Percentiles rank a stretch among this genome's conserved stretches.
Evolutionary conservation across 176 grass and related monocot genomes (phyloP).

Genomic region (Melocanna baccifera): DNA sequence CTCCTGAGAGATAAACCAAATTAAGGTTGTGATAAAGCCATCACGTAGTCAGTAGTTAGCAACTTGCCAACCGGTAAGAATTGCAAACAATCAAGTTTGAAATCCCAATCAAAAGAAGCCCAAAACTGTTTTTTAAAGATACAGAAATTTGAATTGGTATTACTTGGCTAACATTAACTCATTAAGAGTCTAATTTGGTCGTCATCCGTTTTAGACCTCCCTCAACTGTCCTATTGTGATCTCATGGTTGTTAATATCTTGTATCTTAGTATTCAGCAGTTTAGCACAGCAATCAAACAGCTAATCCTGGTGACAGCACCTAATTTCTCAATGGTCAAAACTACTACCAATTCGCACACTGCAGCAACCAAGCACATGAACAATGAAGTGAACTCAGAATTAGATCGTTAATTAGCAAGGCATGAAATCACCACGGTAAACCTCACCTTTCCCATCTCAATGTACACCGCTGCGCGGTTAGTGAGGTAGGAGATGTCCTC

Average conservation of each 20-base stretch:
- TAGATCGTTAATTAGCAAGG: not conserved
- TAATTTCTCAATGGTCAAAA: not conserved
- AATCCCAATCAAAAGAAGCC: not conserved
- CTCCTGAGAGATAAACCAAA: not conserved
- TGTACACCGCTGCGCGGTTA: constrained; percentile 87
- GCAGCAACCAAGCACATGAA: not conserved
- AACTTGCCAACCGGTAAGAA: not conserved
- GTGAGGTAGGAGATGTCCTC: constrained; percentile 88
- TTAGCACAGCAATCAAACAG: not conserved
- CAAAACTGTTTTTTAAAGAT: not conserved
- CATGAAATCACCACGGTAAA: constrained; percentile 18
- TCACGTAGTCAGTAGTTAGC: not conserved
- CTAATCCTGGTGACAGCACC: not conserved
- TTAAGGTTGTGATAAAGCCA: not conserved
- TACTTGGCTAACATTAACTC: not conserved
- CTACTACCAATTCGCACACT: not conserved
- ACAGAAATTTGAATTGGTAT: not conserved
- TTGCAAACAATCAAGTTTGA: not conserved
- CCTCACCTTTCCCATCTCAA: constrained; percentile 92
- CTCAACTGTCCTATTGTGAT: not conserved
- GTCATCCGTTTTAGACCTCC: not conserved
- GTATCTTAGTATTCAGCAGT: not conserved
- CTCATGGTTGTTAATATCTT: not conserved
- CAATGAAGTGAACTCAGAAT: constrained; percentile 1
- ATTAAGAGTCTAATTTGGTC: not conserved